phyloP scores from a whole-genome alignment of 2,329 filamentous ascomycete species.

The Hypoxylon sp. region DNA sequence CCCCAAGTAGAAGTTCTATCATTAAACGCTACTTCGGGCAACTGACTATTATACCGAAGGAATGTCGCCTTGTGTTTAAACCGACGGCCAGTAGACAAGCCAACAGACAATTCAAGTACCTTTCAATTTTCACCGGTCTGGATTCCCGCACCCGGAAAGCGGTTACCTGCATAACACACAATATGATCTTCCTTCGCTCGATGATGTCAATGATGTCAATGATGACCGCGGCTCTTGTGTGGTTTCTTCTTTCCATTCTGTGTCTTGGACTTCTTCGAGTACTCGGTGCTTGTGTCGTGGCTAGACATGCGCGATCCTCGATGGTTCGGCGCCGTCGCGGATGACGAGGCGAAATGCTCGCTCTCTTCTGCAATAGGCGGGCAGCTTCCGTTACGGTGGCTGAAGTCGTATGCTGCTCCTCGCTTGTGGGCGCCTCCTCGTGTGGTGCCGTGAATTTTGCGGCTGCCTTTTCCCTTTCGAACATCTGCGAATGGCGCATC shows the following conservation, averaged over 20 bases:
- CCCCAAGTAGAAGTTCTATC: conserved; percentile 9
- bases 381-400: conserved; percentile 37
- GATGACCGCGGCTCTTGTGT: conserved; percentile 45
- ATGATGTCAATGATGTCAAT: no score
- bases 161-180: conserved; percentile 24
- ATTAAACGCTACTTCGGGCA: conserved; percentile 10
- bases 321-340: conserved; percentile 35
- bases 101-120: not conserved
- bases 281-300: conserved; percentile 42
- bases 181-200: conserved; percentile 20
- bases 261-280: conserved; percentile 44
- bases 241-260: conserved; percentile 48
- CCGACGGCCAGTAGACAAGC: conserved; percentile 22
- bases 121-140: conserved; percentile 9
- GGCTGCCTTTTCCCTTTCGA: conserved; percentile 53
- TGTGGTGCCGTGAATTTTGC: conserved; percentile 52
- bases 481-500: conserved; percentile 54
- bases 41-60: conserved; percentile 35
- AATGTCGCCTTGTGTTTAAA: conserved; percentile 24
- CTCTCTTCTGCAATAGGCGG: conserved; percentile 42
- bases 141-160: not conserved
- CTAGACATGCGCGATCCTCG: conserved; percentile 41
- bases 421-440: conserved; percentile 42
- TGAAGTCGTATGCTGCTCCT: conserved; percentile 43
- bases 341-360: conserved; percentile 38